Evolutionary conservation across 805 yeast genomes (phyloP).

Genomic region (Naumovozyma baii): DNA sequence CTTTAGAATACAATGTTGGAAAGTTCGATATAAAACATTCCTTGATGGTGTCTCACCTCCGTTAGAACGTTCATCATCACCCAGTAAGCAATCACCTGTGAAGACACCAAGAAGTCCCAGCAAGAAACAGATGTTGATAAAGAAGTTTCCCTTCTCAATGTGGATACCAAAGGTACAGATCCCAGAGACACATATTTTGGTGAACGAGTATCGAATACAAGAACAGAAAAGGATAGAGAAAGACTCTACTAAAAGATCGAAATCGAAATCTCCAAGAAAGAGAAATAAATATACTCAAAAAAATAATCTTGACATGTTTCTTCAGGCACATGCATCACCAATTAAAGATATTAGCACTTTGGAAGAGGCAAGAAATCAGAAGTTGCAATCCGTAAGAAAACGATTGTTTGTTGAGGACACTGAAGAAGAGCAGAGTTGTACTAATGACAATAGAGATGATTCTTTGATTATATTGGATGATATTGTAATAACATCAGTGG

Average conservation of each 20-base stretch:
- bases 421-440: too few relatives aligned
- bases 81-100: not conserved
- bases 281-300: conserved; percentile 12
- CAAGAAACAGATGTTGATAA: conserved; percentile 11
- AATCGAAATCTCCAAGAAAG: conserved; percentile 5
- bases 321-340: conserved; percentile 18
- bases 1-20: conserved; percentile 11
- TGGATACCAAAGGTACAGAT: conserved; percentile 20
- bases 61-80: not conserved
- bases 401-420: conserved; percentile 18
- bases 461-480: conserved; percentile 18
- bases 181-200: conserved; percentile 11
- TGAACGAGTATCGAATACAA: conserved; percentile 7
- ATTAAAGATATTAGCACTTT: conserved; percentile 4
- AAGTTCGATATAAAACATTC: conserved; percentile 17
- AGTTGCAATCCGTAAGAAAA: conserved; percentile 7
- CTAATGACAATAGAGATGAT: conserved; percentile 5
- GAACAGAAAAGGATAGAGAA: not conserved
- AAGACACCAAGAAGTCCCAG: conserved; percentile 12
- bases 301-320: conserved; percentile 19
- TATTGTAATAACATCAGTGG: too few relatives aligned
- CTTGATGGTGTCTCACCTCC: conserved; percentile 3
- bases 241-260: not conserved
- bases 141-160: conserved; percentile 7
- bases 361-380: conserved; percentile 5